Evolutionary conservation across 164 flowering plant species (phyloP), one percentile per base, ranked within the genome.

Genomic region (Piper betle): DNA sequence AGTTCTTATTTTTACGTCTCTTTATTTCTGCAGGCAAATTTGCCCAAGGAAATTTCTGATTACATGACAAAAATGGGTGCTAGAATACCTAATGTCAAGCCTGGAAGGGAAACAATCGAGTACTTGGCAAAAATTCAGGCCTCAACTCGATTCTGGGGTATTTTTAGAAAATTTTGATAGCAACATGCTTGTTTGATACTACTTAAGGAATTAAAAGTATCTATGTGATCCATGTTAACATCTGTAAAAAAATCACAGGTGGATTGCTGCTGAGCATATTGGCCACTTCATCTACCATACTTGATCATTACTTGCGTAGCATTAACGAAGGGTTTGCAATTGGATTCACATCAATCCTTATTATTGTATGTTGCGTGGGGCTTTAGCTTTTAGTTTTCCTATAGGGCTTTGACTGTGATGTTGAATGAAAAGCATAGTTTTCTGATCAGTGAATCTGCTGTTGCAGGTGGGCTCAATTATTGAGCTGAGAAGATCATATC

Each of bases 71-170:
- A 88, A 79, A 94, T 91, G 91, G 99, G 97, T 62, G 99, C 97
- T 37, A 82, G 99, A 78, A 81, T 94, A 71, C 97, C 99, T 62
- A 81, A 79, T 57, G 70, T 94, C 71, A 94, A 94, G 77, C 99
- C 99, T 65, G 99, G 99, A 62, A 88, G 83, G 71, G 93, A 96
- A 64, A 88, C 97, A 55, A 74, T 94, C 52, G 93, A 82, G 55
- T 81, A 91, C 76, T 78, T 94, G 52, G 75, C 96, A 39, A 85
- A 84, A 76, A 78, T 91, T 55, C 99, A 94, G 75, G 93, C 96
- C 63, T 94, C 99, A 33, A 88, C 99, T 16, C 91, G 97, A 43
- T 94, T 94, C 73, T 94, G 99, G 99, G 99, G 99, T 94, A 81
- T 48, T 16, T 5, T 55, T 50, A 11, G n/a, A n/a, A 50, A 57